Evolutionary conservation across 805 yeast species (phyloP), one percentile per base, ranked within the genome.

Genomic region (Starmerella asiatica): DNA sequence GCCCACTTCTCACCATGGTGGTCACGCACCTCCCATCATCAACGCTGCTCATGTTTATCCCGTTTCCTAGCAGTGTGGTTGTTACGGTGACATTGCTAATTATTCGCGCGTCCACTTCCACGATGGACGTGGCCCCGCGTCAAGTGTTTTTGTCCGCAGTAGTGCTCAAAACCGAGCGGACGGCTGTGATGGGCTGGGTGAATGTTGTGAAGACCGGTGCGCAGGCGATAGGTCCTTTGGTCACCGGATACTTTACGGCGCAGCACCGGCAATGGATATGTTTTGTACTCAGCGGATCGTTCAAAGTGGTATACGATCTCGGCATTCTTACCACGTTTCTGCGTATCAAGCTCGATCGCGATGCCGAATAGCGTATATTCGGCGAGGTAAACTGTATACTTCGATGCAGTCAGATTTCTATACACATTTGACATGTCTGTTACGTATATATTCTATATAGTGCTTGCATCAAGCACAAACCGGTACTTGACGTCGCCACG

Each of bases 111-210:
- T 62, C 76, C 9, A 71, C 82, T 0, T 62, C 76, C 1, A 74
- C 85, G 2, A 82, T 83, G 85, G 94, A 84, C 56, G 93, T 81
- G 18, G 86, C 84, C 3, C 94, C 94, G 9, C 70, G 94, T 37
- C 94, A 84, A 58, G 71, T 82, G 5, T 62, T 84, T 32, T 61
- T 84, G 38, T 77, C 91, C 0, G 69, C 80, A 3, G 66, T 83
- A 18, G 74, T 84, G 32, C 67, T 66, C 18, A 68, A 71, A 29
- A 59, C 65, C 11, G 93, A 83, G 44, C 61, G 86, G 39, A 75
- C 93, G 2, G 71, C 69, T 47, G 88, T 79, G 1, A 69, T 84
- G 78, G 94, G 94, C 2, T 66, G 80, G 18, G 93, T 84, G 9
- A 84, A 83, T 52, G 75, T 84, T 21, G 84, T 80, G 21, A 82